Evolutionary conservation across 2,329 filamentous ascomycete genomes (phyloP), one percentile per base, ranked within the genome.

Genomic region (Penicillium hesseltinei): DNA sequence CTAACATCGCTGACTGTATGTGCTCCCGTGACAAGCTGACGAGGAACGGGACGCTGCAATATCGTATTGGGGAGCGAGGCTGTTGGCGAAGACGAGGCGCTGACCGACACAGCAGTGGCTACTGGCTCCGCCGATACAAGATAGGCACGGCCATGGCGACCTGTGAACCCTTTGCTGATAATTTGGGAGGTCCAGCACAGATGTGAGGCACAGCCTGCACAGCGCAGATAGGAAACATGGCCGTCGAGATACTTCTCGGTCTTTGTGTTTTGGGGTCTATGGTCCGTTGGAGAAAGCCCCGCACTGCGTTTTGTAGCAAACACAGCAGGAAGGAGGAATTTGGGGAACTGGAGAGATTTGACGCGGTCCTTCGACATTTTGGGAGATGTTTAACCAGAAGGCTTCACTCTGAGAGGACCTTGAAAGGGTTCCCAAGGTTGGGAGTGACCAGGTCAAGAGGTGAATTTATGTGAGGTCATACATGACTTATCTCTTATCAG

Each of bases 161-260:
- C 85, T 25, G 83, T 87, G 72, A 88, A 88, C 53, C 84, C 84
- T 74, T 87, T 87, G 73, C 77, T 81, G 66, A 87, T 83, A 56
- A 87, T 86, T 60, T 85, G 83, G 6, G 79, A 79, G 17, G 82
- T 81, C 53, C 83, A 77, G 61, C 83, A 83, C 46, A 88, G 77
- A 66, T 87, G 82, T 11, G 82, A 75, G 40, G 83, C 80, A 68
- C 85, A 88, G 62, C 80, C 80, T 29, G 80, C 77, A 71, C 85
- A 88, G 64, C 80, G 81, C 25, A 88, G 78, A 69, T 82, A 81
- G 3, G 84, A 84, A 48, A 75, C 72, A 65, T 82, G 76, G 56
- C 75, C 77, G 49, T 71, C 60, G 17, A 83, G 74, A 65, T 76
- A 81, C 57, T 69, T 69, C 21, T 62, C 53, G n/a, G 57, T 48